Base-by-base conservation (phyloP, 140 eudicot species). In the Ambrosia hybrid region DNA sequence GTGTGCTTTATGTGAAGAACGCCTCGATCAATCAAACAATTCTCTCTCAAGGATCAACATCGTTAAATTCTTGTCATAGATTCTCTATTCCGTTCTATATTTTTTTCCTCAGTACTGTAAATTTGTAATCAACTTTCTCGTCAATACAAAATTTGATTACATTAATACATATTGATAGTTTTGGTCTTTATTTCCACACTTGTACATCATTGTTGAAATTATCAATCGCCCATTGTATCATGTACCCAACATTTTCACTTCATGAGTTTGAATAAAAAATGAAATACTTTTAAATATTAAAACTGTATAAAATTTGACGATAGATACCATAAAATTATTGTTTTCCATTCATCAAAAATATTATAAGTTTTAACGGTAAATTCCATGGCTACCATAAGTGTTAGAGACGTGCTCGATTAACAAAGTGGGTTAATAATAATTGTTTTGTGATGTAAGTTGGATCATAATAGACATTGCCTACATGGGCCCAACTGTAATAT, bases 401-500 rank as follows among this genome's bases (percentile, higher is more conserved):
- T 51, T 21, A 45, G 73, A 56, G 64, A 36, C 72, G 69, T 77
- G 66, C 51, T 60, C 4, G 65, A 37, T 58, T 46, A 59, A 49
- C 16, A 59, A 60, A 21, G 45, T 33, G 58, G 65, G 41, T 45
- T 57, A 69, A 68, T 68, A 48, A 76, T 77, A 1, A 51, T 70
- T 72, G 65, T 13, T 36, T 49, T 49, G 26, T 56, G 63, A 57
- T 9, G 21, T 56, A 34, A 78, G 82, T 72, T 72, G 83, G 70
- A 79, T 79, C 71, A 57, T 56, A 72, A n/a, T 51, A 79, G 79
- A 53, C 66, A 57, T 60, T 78, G 68, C 68, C 73, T 46, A 43
- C 36, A 45, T 66, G 65, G 79, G 83, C 76, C 74, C 76, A 67
- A 43, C 6, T 2, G 30, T 48, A 17, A 51, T 73, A 14, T 21